Base-by-base conservation (phyloP, 108 stramenopile genomes). In the Cyclostephanos tholiformis region DNA sequence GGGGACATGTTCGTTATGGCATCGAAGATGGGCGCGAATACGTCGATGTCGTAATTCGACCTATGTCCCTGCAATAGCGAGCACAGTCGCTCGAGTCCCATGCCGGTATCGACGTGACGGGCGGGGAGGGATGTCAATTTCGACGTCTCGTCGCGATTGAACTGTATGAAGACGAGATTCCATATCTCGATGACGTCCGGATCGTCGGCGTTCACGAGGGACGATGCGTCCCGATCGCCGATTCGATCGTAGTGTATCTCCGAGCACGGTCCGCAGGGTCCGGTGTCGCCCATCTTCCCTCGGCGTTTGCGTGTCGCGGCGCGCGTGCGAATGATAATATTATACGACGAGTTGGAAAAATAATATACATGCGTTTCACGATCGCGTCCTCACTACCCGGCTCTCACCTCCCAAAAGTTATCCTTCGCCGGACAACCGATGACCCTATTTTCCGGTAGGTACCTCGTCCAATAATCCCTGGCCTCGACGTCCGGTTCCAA, bases 351-450 rank as follows among this genome's bases (percentile, higher is more conserved):
- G n/a, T 2, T n/a, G n/a, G 25, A 25, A 17, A 19, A 19, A 50
- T 5, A 19, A 5, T 16, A 50, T 16, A 50, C n/a, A 50, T 50
- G 6, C n/a, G n/a, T n/a, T 32, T 32, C 32, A 32, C 32, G 32
- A 32, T 32, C n/a, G n/a, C n/a, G n/a, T n/a, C n/a, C n/a, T 41
- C 41, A 10, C 97, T 6, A 94, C 97, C 49, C 94, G n/a, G n/a
- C 97, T 12, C 99, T 98, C 99, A 99, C 98, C 85, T 99, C 99
- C 99, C 99, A 99, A 84, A 99, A 99, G 87, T 99, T 99, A 76
- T 99, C 96, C 77, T 85, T 85, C 64, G 95, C 95, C 75, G 85
- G 92, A 79, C 97, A 97, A 41, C 98, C 96, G 48, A 99, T 76
- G 39, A 99, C 95, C n/a, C 95, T 82, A 9, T 92, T 87, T 17